A percentile compares a stretch with the other conserved stretches of the same genome.
These are phyloP conservation scores for Arthrobotrys conoides DNA, from an alignment of 2,329 filamentous ascomycete genomes.

Conservation along the genomic window DNA sequence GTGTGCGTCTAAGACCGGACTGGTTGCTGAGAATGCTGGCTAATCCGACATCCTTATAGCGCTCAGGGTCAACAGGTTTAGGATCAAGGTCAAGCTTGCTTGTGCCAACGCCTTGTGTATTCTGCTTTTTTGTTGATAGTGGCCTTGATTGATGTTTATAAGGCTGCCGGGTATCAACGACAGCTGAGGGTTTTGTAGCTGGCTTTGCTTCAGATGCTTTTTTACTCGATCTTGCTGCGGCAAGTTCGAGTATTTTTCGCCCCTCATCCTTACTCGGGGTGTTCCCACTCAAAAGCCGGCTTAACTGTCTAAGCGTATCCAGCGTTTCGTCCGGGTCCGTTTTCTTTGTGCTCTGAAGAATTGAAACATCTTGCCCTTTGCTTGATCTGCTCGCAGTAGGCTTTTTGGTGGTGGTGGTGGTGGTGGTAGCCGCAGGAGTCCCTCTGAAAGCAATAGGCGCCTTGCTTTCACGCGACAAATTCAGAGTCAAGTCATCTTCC, in stretches of 20 bases:
- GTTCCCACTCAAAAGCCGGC: slow-evolving; percentile 49
- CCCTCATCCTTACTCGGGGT: slow-evolving; percentile 43
- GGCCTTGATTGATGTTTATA: slow-evolving; percentile 49
- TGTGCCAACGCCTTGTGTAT: neutral
- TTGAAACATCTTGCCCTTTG: slow-evolving; percentile 42
- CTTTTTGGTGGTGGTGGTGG: no score
- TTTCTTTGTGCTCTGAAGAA: slow-evolving; percentile 43
- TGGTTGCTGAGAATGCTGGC: slow-evolving; percentile 27
- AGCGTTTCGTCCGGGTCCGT: slow-evolving; percentile 52
- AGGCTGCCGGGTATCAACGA: slow-evolving; percentile 31
- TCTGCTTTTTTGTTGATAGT: slow-evolving; percentile 15
- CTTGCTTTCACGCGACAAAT: slow-evolving; percentile 26
- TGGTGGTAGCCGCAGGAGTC: neutral
- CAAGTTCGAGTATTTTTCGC: slow-evolving; percentile 35
- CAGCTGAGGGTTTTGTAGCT: neutral
- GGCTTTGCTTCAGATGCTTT: slow-evolving; percentile 27
- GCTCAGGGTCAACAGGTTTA: slow-evolving; percentile 18
- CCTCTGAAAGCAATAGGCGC: neutral
- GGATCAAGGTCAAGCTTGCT: slow-evolving; percentile 25
- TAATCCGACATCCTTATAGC: slow-evolving; percentile 13
- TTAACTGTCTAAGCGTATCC: slow-evolving; percentile 55
- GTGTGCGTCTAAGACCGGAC: slow-evolving; percentile 9
- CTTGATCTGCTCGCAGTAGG: slow-evolving; percentile 15
- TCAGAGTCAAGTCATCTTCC: slow-evolving; percentile 52
- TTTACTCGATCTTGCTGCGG: slow-evolving; percentile 23